Conservation (phyloP, 1,284 basidiomycete species). For the Xerocomus amazonicus region DNA sequence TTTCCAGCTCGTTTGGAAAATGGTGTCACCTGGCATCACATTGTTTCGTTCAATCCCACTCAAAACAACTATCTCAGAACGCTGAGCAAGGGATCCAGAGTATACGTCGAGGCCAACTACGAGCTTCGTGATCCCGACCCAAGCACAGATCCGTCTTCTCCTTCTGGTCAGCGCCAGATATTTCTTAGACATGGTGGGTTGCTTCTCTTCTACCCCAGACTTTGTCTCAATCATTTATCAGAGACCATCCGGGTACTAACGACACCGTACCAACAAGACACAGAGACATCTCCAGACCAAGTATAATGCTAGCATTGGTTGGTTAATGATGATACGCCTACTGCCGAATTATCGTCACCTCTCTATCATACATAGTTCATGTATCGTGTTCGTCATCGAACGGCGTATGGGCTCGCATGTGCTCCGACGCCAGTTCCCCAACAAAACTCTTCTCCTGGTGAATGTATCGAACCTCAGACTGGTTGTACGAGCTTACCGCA, state of each 20-base stretch:
- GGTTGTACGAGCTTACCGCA: slow-evolving; percentile 32
- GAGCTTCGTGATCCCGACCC: slow-evolving; percentile 70
- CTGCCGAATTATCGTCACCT: background rate
- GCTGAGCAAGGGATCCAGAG: slow-evolving; percentile 64
- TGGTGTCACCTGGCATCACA: slow-evolving; percentile 67
- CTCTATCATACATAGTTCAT: slow-evolving; percentile 23
- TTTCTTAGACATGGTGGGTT: slow-evolving; percentile 69
- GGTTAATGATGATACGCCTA: background rate
- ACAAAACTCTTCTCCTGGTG: slow-evolving; percentile 32
- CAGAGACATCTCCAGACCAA: slow-evolving; percentile 26
- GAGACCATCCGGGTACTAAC: slow-evolving; percentile 28
- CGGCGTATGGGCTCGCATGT: slow-evolving; percentile 26
- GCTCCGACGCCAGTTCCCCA: slow-evolving; percentile 27
- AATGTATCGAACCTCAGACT: slow-evolving; percentile 32
- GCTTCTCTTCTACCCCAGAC: slow-evolving; percentile 3
- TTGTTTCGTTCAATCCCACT: slow-evolving; percentile 63
- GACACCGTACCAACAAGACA: slow-evolving; percentile 24
- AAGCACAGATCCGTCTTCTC: slow-evolving; percentile 56
- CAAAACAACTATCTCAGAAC: slow-evolving; percentile 59
- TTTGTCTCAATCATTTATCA: slow-evolving; percentile 14
- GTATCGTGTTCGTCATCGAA: slow-evolving; percentile 31
- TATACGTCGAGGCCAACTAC: slow-evolving; percentile 73
- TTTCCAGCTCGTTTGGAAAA: slow-evolving; percentile 49
- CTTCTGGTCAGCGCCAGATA: slow-evolving; percentile 72
- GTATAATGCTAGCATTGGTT: slow-evolving; percentile 11